Base-by-base conservation (phyloP, 768 basidiomycete species). In the Phylloporus sp. region DNA sequence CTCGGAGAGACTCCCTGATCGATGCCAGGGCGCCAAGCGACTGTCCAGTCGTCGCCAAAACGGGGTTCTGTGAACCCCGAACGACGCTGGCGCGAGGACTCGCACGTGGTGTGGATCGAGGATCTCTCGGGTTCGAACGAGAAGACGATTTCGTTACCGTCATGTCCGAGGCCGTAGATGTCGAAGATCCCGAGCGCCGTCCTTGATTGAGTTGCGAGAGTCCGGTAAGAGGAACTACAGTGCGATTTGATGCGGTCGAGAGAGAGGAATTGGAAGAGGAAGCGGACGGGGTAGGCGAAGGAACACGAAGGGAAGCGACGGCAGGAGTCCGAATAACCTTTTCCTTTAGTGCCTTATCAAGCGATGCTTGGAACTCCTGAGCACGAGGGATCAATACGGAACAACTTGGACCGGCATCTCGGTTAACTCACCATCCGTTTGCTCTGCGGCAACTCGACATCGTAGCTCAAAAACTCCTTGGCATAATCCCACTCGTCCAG, bases 401-500 rank as follows among this genome's bases (percentile, higher is more conserved):
- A 1, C 14, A 38, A 24, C n/a, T n/a, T n/a, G n/a, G n/a, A 28
- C 8, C 1, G 34, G 8, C 0, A 32, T 23, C 22, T 23, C 35
- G 35, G 10, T 27, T 14, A 31, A 64, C 70, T 43, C 58, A 89
- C 89, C 70, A 76, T 70, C 65, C 79, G 73, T 40, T 63, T 69
- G 17, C 71, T 66, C 2, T 61, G 53, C 15, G 74, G 55, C 22
- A 91, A 69, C 57, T 90, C 86, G 21, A 70, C 70, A 59, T 91
- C 89, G 53, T 85, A 86, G 32, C 77, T 71, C 48, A 92, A 59
- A 59, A 90, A 90, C 53, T 88, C 86, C 42, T 70, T 73, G 14
- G 83, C 86, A 56, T 89, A 88, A 17, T 82, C 81, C 89, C 89
- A 91, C 57, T 88, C 82, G 38, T 78, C 79, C 22, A 91, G 61